Percentiles rank a stretch among this genome's conserved stretches.
These are phyloP conservation scores for Apophysomyces ossiformis DNA, from an alignment of 371 early-diverging fungal genomes.

Conservation along the genomic window DNA sequence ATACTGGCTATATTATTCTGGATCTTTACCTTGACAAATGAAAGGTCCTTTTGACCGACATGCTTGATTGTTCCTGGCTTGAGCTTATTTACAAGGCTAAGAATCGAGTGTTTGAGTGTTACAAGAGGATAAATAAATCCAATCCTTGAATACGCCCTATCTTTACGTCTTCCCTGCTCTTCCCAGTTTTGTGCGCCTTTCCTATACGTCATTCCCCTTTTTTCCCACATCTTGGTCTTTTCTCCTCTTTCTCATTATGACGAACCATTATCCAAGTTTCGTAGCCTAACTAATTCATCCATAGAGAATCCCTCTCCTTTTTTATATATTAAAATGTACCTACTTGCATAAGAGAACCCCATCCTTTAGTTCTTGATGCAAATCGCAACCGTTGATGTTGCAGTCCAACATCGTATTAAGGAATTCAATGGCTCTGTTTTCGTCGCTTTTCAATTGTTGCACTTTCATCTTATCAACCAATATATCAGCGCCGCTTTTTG, in stretches of 20 bases:
- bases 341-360: constrained; percentile 85
- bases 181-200: not conserved
- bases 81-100: constrained; percentile 75
- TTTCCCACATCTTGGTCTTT: not conserved
- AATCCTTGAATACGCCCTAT: not conserved
- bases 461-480: constrained; percentile 22
- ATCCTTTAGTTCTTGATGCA: constrained; percentile 69
- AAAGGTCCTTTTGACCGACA: constrained; percentile 68
- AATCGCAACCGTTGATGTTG: constrained; percentile 36
- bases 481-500: constrained; percentile 19
- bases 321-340: constrained; percentile 21
- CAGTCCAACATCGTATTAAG: constrained; percentile 26
- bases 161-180: constrained; percentile 6
- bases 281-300: not conserved
- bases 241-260: not conserved
- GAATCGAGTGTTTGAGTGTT: constrained; percentile 7
- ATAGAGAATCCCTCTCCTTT: not conserved
- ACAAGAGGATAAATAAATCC: not conserved
- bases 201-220: not conserved
- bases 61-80: constrained; percentile 73
- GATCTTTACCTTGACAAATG: constrained; percentile 72
- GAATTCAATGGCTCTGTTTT: constrained; percentile 32
- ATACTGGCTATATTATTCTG: not conserved
- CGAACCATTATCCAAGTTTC: not conserved
- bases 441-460: constrained; percentile 31